Evolutionary conservation across 495 filamentous ascomycete genomes (phyloP).

Genomic region (Hyaloscypha finlandica): DNA sequence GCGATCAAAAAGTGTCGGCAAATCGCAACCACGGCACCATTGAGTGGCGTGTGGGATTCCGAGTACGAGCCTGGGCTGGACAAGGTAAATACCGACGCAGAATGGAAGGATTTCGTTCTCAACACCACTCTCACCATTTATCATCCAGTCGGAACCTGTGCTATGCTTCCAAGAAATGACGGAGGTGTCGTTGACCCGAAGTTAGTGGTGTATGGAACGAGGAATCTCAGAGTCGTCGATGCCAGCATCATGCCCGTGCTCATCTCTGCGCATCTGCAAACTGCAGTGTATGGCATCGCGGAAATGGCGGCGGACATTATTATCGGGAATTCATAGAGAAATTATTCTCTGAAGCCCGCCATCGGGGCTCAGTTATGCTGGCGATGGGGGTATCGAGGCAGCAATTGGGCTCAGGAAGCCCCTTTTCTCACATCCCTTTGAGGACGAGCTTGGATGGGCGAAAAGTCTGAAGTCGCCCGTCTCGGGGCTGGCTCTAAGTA

Average conservation of each 20-base stretch:
- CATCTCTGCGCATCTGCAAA: slow-evolving; percentile 49
- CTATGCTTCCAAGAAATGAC: slow-evolving; percentile 35
- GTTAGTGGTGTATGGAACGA: slow-evolving; percentile 53
- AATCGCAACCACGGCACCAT: slow-evolving; percentile 40
- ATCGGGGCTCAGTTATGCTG: no score
- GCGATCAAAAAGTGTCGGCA: slow-evolving; percentile 44
- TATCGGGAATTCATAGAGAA: slow-evolving; percentile 33
- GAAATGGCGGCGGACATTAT: slow-evolving; percentile 58
- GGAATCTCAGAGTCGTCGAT: slow-evolving; percentile 51
- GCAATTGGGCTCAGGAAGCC: no score
- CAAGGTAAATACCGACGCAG: slow-evolving; percentile 31
- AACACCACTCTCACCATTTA: slow-evolving; percentile 38
- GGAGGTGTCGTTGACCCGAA: slow-evolving; percentile 53
- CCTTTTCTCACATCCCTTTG: no score
- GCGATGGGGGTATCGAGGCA: no score
- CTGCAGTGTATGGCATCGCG: slow-evolving; percentile 54
- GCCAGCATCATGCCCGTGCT: slow-evolving; percentile 55
- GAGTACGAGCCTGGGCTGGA: slow-evolving; percentile 32
- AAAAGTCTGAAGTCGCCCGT: no score
- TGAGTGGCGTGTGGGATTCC: slow-evolving; percentile 40
- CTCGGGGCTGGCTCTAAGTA: no score
- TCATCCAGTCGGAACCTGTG: slow-evolving; percentile 41
- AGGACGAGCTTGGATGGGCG: no score
- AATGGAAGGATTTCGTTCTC: slow-evolving; percentile 37
- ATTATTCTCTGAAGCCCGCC: no score